Conservation (phyloP, 2,329 filamentous ascomycete species). For the Scedosporium boydii region DNA sequence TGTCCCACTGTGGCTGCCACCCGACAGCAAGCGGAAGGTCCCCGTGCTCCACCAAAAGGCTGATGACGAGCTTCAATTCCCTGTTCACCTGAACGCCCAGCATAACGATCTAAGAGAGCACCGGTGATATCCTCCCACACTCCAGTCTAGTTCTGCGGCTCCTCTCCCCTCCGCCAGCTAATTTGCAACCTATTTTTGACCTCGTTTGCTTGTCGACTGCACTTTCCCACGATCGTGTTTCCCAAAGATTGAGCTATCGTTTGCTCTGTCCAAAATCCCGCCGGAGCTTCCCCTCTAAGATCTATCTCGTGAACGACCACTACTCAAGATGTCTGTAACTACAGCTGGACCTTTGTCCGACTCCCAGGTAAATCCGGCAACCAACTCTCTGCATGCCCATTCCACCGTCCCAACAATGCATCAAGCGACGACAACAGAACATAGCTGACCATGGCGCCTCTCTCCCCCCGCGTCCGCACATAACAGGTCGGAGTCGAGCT, state of each 20-base stretch:
- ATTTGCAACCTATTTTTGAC: not conserved
- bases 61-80: conserved; percentile 5
- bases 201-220: not conserved
- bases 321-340: conserved; percentile 68
- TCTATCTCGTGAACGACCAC: conserved; percentile 12
- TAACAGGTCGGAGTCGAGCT: conserved; percentile 92
- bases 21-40: not conserved
- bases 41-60: not conserved
- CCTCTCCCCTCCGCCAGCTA: not conserved
- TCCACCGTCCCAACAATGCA: not conserved
- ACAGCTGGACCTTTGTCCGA: conserved; percentile 82
- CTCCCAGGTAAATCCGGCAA: conserved; percentile 63
- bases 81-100: not conserved
- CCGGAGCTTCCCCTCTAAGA: conserved; percentile 5
- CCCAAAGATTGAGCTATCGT: not conserved
- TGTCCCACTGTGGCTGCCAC: conserved; percentile 4
- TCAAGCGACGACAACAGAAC: too few species aligned
- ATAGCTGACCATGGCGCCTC: too few species aligned
- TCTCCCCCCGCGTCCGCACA: conserved; percentile 7
- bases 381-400: not conserved
- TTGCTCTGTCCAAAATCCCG: not conserved
- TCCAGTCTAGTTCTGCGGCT: not conserved
- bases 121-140: not conserved
- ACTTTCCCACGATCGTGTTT: not conserved
- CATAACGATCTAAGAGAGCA: not conserved